Evolutionary conservation across 2,329 filamentous ascomycete genomes (phyloP).

Genomic region (Knoxdaviesia capensis): DNA sequence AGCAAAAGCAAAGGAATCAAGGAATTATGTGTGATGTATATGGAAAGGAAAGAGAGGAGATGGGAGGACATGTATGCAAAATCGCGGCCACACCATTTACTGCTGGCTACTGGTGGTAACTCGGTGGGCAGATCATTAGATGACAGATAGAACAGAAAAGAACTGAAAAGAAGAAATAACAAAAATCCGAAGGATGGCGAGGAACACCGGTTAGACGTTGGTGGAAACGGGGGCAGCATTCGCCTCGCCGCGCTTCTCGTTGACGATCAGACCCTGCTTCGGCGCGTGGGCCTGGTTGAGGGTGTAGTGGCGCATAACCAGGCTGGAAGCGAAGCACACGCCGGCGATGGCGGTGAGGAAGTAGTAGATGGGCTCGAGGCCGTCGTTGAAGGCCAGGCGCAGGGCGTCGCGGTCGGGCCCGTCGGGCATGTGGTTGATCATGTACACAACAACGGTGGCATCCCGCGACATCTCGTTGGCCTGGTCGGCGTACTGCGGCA

Average conservation of each 20-base stretch:
- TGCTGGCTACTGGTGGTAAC: too few species aligned
- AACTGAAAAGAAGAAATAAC: not conserved
- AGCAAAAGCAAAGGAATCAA: too few species aligned
- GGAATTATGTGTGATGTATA: too few species aligned
- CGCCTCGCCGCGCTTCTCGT: slow-evolving; percentile 2
- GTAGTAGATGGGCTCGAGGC: slow-evolving; percentile 14
- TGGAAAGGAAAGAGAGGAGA: too few species aligned
- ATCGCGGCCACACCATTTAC: too few species aligned
- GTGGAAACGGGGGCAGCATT: not conserved
- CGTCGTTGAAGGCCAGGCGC: slow-evolving; percentile 13
- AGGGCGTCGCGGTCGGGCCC: slow-evolving; percentile 9
- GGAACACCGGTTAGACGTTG: not conserved
- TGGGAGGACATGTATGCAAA: too few species aligned
- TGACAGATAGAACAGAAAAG: not conserved
- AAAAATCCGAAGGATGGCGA: not conserved
- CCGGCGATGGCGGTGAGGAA: slow-evolving; percentile 12
- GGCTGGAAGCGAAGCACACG: slow-evolving; percentile 12
- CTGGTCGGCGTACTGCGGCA: slow-evolving; percentile 21
- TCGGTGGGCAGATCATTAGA: too few species aligned
- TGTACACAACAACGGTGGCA: slow-evolving; percentile 34
- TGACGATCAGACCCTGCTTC: slow-evolving; percentile 8
- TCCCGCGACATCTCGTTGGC: slow-evolving; percentile 30
- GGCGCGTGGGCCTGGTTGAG: slow-evolving; percentile 14
- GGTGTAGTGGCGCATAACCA: slow-evolving; percentile 11
- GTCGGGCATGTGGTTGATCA: slow-evolving; percentile 31